Base-by-base conservation (phyloP, 2,329 filamentous ascomycete genomes). In the Pestalotiopsis sp. region DNA sequence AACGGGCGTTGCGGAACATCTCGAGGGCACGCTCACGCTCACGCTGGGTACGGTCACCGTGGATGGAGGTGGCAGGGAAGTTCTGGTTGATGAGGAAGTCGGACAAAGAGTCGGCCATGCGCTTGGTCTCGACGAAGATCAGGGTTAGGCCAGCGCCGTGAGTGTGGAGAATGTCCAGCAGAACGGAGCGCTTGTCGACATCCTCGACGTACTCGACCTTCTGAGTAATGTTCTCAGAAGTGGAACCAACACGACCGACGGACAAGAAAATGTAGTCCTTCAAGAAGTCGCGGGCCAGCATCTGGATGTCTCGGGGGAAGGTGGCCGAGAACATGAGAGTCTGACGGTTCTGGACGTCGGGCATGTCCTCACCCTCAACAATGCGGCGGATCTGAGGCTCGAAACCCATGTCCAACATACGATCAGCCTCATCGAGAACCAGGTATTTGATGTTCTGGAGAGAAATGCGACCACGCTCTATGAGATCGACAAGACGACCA, bases 321-420 rank as follows among this genome's bases (percentile, higher is more conserved):
- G 96, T 99, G 81, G 96, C 96, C 55, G 96, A 99, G 82, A 99
- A 99, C 96, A 99, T 99, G 86, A 99, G 95, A 66, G 96, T 99
- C 84, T 99, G 96, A 78, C 96, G 94, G 75, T 88, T 85, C 73
- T 90, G 84, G 69, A 95, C 93, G 65, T 83, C 81, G 68, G 96
- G 96, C 96, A 99, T 99, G 77, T 99, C 96, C 84, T 98, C 96
- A 69, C 94, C 94, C 83, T 98, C 95, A 59, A 99, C 96, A 77
- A 99, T 98, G 76, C 95, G 93, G 78, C 96, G 94, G 79, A 99
- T 99, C 85, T 99, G 96, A 77, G 96, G 96, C 87, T 99, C 96
- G 88, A 99, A 99, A 96, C 96, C 96, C 96, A 99, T 99, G 88
- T 99, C 96, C 88, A 99, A 88, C 96, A 99, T 99, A 81, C 96